Evolutionary conservation across 2,329 filamentous ascomycete genomes (phyloP).

Genomic region (Colletotrichum camelliae): DNA sequence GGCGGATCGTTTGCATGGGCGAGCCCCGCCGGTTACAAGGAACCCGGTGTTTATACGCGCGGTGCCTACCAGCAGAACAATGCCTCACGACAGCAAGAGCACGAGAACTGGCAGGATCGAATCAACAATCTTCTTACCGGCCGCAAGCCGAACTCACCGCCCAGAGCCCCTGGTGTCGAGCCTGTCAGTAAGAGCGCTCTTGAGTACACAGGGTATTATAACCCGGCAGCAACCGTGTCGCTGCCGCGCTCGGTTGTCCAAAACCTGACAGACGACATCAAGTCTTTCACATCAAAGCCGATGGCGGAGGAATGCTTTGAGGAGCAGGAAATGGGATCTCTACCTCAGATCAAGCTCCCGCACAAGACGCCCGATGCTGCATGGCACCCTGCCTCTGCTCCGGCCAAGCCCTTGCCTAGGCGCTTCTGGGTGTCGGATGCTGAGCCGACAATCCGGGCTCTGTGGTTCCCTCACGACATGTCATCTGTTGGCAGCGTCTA

Average conservation of each 20-base stretch:
- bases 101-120: constrained; percentile 75
- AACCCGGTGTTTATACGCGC: constrained; percentile 22
- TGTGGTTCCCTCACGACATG: constrained; percentile 28
- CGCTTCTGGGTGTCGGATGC: constrained; percentile 52
- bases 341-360: constrained; percentile 75
- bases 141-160: constrained; percentile 61
- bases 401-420: constrained; percentile 59
- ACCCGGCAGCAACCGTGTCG: constrained; percentile 70
- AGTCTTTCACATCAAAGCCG: constrained; percentile 62
- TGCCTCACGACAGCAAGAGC: constrained; percentile 27
- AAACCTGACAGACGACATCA: not conserved
- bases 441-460: constrained; percentile 30
- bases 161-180: constrained; percentile 66
- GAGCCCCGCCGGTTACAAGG: constrained; percentile 36
- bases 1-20: constrained; percentile 39
- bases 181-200: constrained; percentile 71
- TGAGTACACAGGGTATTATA: constrained; percentile 55
- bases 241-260: constrained; percentile 48
- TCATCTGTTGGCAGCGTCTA: constrained; percentile 20
- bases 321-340: constrained; percentile 79
- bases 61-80: constrained; percentile 18
- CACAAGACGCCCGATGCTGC: constrained; percentile 64
- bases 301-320: constrained; percentile 83
- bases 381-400: constrained; percentile 64
- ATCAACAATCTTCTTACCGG: constrained; percentile 81